A percentile compares a stretch with the other conserved stretches of the same genome.
phyloP scores from a whole-genome alignment of 257 asterid species.

The Misopates orontium region DNA sequence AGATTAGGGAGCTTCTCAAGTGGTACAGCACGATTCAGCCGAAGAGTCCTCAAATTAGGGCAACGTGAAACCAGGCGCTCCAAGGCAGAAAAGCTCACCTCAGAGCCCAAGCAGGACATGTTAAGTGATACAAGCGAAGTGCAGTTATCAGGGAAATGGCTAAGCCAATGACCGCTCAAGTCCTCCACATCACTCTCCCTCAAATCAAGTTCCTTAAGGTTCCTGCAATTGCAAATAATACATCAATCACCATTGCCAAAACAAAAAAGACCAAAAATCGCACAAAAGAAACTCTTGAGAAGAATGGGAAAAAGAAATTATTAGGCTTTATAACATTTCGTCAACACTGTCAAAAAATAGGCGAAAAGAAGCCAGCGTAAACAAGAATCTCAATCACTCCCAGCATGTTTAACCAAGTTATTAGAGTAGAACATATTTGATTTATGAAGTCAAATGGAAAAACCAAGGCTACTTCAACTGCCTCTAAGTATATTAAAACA shows the following conservation, averaged over 20 bases:
- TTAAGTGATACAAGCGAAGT: conserved; percentile 67
- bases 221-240: conserved; percentile 40
- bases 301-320: not conserved
- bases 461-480: not conserved
- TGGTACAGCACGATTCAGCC: conserved; percentile 69
- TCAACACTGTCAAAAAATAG: not conserved
- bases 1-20: conserved; percentile 66
- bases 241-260: not conserved
- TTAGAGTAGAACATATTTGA: too few relatives aligned
- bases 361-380: not conserved
- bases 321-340: not conserved
- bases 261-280: not conserved
- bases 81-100: conserved; percentile 57
- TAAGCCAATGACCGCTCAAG: conserved; percentile 67
- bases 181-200: conserved; percentile 74
- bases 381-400: not conserved
- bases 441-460: not conserved
- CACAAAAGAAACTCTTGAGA: not conserved
- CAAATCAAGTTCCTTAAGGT: conserved; percentile 63
- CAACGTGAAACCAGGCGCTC: conserved; percentile 70
- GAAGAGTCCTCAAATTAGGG: conserved; percentile 58
- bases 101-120: conserved; percentile 61
- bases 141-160: conserved; percentile 61
- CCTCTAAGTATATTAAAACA: too few relatives aligned
- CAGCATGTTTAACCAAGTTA: not conserved